A percentile compares a stretch with the other conserved stretches of the same genome.
These are phyloP conservation scores for Rhizophlyctis rosea DNA, from an alignment of 192 early-diverging fungal species.

Conservation along the genomic window DNA sequence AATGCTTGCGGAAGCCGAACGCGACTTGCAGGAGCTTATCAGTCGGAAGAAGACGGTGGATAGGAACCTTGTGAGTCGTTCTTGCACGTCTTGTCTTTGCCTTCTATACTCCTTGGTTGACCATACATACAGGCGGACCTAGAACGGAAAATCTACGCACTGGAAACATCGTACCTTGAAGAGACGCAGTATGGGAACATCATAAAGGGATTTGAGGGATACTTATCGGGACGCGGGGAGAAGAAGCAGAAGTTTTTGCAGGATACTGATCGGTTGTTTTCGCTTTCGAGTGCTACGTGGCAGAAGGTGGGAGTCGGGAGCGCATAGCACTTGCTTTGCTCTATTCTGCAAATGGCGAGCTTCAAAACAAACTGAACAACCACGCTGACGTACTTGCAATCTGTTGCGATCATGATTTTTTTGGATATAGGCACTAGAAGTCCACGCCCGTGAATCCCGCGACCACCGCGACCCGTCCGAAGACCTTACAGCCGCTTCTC, in stretches of 20 bases:
- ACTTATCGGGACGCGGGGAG: constrained; percentile 56
- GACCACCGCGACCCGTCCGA: too few relatives aligned
- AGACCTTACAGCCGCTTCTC: too few relatives aligned
- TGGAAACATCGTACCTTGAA: constrained; percentile 88
- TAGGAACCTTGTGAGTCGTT: constrained; percentile 67
- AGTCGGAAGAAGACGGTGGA: constrained; percentile 79
- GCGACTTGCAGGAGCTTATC: constrained; percentile 69
- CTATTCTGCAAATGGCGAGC: too few relatives aligned
- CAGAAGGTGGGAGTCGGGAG: constrained; percentile 28
- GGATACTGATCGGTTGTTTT: constrained; percentile 83
- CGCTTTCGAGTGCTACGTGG: constrained; percentile 63
- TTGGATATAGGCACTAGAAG: too few relatives aligned
- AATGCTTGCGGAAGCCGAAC: constrained; percentile 63
- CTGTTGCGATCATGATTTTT: too few relatives aligned
- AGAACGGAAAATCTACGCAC: constrained; percentile 77
- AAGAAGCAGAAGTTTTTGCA: constrained; percentile 66
- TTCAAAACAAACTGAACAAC: too few relatives aligned
- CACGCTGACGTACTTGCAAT: too few relatives aligned
- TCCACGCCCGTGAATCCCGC: too few relatives aligned
- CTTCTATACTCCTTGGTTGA: neutral
- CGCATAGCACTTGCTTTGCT: too few relatives aligned
- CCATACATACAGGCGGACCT: constrained; percentile 50
- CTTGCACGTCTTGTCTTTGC: constrained; percentile 24
- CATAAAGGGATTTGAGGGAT: constrained; percentile 85
- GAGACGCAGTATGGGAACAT: constrained; percentile 85